Percentiles rank a stretch among this genome's conserved stretches.
These are phyloP conservation scores for Chimonanthus praecox DNA, from an alignment of 164 flowering plant species.

Conservation along the genomic window DNA sequence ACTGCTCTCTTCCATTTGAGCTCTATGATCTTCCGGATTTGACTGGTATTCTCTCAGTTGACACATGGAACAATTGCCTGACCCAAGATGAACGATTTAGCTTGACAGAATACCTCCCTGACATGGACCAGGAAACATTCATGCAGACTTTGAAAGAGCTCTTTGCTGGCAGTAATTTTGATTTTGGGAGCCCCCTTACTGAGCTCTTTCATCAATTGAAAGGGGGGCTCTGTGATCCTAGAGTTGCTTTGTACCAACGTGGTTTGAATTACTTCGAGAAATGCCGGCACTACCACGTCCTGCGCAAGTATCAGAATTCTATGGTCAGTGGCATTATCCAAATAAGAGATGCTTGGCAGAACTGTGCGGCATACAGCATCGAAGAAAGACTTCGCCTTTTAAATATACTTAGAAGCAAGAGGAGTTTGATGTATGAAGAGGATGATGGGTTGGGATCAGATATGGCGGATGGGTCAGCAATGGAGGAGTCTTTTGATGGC, in stretches of 20 bases:
- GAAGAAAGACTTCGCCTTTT: conserved; percentile 14
- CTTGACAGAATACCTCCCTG: conserved; percentile 69
- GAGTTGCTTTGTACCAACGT: conserved; percentile 73
- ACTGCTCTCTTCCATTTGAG: conserved; percentile 69
- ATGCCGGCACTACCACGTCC: conserved; percentile 54
- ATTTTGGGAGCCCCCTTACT: conserved; percentile 78
- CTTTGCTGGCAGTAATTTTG: conserved; percentile 57
- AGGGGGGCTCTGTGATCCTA: conserved; percentile 93
- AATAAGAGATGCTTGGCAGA: conserved; percentile 12
- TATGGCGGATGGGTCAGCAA: conserved; percentile 50
- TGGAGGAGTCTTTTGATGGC: conserved; percentile 49
- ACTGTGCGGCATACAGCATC: conserved; percentile 8
- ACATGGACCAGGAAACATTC: conserved; percentile 67
- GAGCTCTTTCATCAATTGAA: conserved; percentile 70
- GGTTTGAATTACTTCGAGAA: conserved; percentile 67
- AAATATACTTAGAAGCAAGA: conserved; percentile 51
- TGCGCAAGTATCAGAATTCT: conserved; percentile 70
- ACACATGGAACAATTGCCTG: conserved; percentile 81
- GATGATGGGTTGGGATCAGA: conserved; percentile 25
- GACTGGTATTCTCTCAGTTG: conserved; percentile 61
- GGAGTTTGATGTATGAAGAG: conserved; percentile 60
- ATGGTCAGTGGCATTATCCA: conserved; percentile 37
- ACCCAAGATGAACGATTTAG: conserved; percentile 72
- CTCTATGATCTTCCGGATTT: conserved; percentile 79
- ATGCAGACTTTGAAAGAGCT: conserved; percentile 66